Percentiles rank a stretch among this genome's conserved stretches.
Evolutionary conservation across 78 protist genomes (phyloP).

Genomic region (Monosiga brevicollis): DNA sequence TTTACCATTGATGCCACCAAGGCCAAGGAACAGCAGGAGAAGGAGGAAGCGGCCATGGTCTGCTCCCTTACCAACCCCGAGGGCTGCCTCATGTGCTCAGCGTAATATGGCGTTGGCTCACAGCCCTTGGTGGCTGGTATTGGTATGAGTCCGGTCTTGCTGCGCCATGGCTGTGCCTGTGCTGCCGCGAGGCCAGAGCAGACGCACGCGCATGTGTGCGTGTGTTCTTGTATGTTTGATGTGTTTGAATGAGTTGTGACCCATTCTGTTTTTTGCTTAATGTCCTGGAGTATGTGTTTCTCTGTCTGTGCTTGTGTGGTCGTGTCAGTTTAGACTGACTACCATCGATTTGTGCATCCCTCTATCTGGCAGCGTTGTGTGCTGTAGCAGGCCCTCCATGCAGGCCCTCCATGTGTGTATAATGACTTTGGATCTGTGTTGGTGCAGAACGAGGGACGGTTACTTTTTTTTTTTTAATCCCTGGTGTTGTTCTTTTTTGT

Average conservation of each 20-base stretch:
- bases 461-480: too few species aligned
- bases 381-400: too few species aligned
- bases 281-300: not conserved
- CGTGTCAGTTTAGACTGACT: too few species aligned
- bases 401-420: too few species aligned
- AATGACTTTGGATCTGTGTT: too few species aligned
- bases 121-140: not conserved
- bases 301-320: too few species aligned
- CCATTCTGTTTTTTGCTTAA: not conserved
- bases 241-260: not conserved
- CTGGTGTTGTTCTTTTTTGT: too few species aligned
- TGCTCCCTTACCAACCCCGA: conserved; percentile 25
- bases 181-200: not conserved
- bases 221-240: not conserved
- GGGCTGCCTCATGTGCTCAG: conserved; percentile 25
- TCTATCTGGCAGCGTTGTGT: too few species aligned
- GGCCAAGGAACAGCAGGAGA: not conserved
- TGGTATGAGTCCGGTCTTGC: not conserved
- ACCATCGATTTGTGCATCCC: too few species aligned
- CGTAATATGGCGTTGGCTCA: not conserved
- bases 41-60: conserved; percentile 27
- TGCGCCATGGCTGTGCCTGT: not conserved
- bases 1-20: conserved; percentile 83
- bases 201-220: not conserved
- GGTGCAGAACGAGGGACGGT: too few species aligned